Percentiles rank a stretch among this genome's conserved stretches.
Conservation (phyloP, 176 grass and related monocot genomes). For the Coix lacrymajobi region DNA sequence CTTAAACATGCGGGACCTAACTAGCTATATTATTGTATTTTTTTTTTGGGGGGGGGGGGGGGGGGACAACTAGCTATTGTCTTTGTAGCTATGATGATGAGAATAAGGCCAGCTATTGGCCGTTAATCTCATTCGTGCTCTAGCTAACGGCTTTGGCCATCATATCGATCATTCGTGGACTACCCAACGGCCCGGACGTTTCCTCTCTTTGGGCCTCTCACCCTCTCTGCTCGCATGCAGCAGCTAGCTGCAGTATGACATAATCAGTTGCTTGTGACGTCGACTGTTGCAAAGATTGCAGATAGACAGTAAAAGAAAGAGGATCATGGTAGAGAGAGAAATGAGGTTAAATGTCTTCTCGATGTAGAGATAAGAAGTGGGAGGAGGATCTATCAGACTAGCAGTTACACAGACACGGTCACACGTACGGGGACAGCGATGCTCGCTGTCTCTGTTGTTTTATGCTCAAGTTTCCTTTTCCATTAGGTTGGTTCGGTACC, state of each 20-base stretch:
- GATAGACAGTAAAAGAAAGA: not conserved
- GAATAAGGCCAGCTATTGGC: not conserved
- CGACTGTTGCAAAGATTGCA: not conserved
- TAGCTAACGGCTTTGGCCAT: not conserved
- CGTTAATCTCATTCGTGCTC: not conserved
- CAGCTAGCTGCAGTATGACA: not conserved
- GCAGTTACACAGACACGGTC: no score
- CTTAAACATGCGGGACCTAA: not conserved
- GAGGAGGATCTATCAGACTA: no score
- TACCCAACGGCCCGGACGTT: no score
- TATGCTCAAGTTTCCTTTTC: no score
- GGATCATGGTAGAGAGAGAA: no score
- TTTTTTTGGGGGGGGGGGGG: no score
- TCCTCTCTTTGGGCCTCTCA: no score
- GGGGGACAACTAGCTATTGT: not conserved
- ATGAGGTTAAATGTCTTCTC: not conserved
- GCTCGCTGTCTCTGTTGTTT: no score
- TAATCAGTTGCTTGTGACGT: not conserved
- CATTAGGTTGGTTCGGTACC: no score
- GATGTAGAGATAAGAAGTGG: not conserved
- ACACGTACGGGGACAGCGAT: no score
- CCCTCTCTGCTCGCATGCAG: no score
- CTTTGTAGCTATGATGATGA: not conserved
- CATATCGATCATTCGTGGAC: no score
- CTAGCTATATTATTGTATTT: not conserved